These are phyloP conservation scores for Vitis labrusca DNA, from an alignment of 164 flowering plant genomes.

Conservation along the genomic window DNA sequence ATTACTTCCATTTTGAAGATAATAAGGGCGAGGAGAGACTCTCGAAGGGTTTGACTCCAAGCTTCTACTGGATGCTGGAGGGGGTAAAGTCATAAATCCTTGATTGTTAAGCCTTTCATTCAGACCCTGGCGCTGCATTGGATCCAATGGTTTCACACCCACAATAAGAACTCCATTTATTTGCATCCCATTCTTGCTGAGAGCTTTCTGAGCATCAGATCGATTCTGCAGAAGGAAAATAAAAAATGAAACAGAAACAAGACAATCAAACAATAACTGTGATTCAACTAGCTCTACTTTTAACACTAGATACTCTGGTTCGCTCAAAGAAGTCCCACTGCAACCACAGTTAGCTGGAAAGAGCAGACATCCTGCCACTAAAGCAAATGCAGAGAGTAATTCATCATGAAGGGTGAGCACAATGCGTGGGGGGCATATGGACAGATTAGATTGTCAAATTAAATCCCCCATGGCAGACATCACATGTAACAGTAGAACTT, in stretches of 20 bases:
- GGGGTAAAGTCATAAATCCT: slow-evolving; percentile 84
- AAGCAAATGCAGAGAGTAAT: background rate
- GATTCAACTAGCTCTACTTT: background rate
- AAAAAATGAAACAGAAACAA: background rate
- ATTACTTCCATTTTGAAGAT: slow-evolving; percentile 54
- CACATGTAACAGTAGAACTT: background rate
- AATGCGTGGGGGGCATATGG: background rate
- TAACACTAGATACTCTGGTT: background rate
- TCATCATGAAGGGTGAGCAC: background rate
- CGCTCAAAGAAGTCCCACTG: too few species aligned
- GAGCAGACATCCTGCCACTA: background rate
- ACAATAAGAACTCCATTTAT: slow-evolving; percentile 81
- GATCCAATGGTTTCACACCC: slow-evolving; percentile 91
- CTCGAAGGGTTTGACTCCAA: slow-evolving; percentile 36
- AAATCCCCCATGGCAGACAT: background rate
- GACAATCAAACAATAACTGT: background rate
- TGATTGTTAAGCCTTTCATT: slow-evolving; percentile 61
- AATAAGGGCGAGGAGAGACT: slow-evolving; percentile 50
- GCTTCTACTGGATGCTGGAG: slow-evolving; percentile 37
- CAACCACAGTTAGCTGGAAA: background rate
- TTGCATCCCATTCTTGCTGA: slow-evolving; percentile 82
- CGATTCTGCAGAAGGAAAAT: slow-evolving; percentile 53
- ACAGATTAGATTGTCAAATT: too few species aligned
- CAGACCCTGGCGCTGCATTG: slow-evolving; percentile 64
- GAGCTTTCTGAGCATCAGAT: slow-evolving; percentile 88